Evolutionary conservation across 2,329 filamentous ascomycete species (phyloP).

Genomic region (Stagonosporopsis tanaceti): DNA sequence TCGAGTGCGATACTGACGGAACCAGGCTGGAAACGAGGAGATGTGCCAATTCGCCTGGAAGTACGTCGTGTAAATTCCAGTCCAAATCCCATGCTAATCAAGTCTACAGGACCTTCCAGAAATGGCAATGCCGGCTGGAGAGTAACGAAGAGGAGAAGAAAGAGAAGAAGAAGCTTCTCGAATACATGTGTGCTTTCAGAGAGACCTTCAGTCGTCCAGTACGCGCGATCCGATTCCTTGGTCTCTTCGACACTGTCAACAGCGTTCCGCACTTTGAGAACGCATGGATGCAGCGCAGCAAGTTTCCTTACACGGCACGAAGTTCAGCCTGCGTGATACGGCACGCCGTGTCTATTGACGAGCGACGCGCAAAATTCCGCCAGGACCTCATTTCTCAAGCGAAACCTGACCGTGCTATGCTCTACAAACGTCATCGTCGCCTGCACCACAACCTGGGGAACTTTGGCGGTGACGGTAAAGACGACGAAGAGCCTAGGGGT

Average conservation of each 20-base stretch:
- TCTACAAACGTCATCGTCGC: slow-evolving; percentile 41
- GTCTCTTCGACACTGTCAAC: slow-evolving; percentile 84
- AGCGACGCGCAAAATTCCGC: slow-evolving; percentile 74
- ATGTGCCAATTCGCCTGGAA: slow-evolving; percentile 87
- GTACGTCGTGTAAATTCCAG: slow-evolving; percentile 21
- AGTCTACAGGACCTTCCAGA: slow-evolving; percentile 65
- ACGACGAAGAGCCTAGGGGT: slow-evolving; percentile 25
- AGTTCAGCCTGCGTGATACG: slow-evolving; percentile 67
- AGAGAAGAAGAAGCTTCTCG: slow-evolving; percentile 69
- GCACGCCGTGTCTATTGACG: slow-evolving; percentile 75
- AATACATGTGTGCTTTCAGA: slow-evolving; percentile 80
- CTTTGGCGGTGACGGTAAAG: slow-evolving; percentile 23
- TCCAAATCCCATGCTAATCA: neutral
- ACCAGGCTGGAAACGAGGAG: slow-evolving; percentile 78
- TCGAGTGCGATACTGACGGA: neutral
- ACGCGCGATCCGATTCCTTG: slow-evolving; percentile 76
- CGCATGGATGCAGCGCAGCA: slow-evolving; percentile 77
- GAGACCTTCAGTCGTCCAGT: slow-evolving; percentile 83
- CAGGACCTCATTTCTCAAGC: slow-evolving; percentile 69
- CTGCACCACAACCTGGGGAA: slow-evolving; percentile 24
- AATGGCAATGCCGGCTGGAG: slow-evolving; percentile 70
- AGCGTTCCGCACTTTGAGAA: slow-evolving; percentile 80
- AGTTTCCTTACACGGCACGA: slow-evolving; percentile 72
- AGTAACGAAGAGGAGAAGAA: slow-evolving; percentile 51
- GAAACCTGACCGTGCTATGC: slow-evolving; percentile 39